A percentile compares a stretch with the other conserved stretches of the same genome.
These are phyloP conservation scores for Cyathus striatus DNA, from an alignment of 768 basidiomycete genomes.

Conservation along the genomic window DNA sequence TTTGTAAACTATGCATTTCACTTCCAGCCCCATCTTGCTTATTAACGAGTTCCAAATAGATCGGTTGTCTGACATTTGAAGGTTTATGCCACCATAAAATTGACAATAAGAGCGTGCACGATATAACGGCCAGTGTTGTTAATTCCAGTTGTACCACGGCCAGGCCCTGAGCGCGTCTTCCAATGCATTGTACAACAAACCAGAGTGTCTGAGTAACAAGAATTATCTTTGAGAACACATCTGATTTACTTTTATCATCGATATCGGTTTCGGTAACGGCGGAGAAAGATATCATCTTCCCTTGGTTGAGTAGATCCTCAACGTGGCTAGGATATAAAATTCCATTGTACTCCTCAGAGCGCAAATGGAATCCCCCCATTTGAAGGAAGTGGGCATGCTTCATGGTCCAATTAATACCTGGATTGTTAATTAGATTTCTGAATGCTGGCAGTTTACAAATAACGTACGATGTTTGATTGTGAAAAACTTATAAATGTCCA, in stretches of 20 bases:
- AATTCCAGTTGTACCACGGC: not conserved
- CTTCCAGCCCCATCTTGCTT: no score
- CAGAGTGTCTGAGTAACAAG: not conserved
- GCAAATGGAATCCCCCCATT: conserved; percentile 4
- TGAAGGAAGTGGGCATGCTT: conserved; percentile 4
- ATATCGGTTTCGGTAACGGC: not conserved
- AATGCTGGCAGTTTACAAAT: not conserved
- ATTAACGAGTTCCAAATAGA: no score
- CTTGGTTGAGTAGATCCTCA: not conserved
- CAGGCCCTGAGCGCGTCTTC: not conserved
- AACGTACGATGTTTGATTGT: no score
- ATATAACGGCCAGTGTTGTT: not conserved
- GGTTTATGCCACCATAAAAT: conserved; percentile 3
- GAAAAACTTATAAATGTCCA: not conserved
- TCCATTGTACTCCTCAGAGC: not conserved
- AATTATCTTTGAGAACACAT: not conserved
- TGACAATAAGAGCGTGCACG: not conserved
- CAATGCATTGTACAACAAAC: not conserved
- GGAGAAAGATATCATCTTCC: not conserved
- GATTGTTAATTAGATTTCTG: not conserved
- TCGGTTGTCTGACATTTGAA: not conserved
- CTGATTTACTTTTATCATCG: conserved; percentile 2
- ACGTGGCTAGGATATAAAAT: not conserved
- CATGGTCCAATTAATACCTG: not conserved
- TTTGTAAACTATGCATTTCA: no score